phyloP scores from a whole-genome alignment of 2,329 filamentous ascomycete genomes.

The Ophidiomyces ophidiicola region DNA sequence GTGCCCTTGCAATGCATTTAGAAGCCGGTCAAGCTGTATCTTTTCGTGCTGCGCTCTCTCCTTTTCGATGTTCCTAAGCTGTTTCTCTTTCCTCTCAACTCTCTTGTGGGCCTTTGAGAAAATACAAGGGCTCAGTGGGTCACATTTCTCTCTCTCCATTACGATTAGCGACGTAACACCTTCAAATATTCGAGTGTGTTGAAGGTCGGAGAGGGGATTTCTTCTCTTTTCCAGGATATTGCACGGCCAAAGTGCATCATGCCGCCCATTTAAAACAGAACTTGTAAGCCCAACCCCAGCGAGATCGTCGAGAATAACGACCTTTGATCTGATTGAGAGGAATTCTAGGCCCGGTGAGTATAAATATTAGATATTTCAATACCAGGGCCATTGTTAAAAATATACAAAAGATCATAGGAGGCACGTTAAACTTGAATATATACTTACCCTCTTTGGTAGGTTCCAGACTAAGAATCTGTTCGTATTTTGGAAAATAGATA shows the following conservation, averaged over 20 bases:
- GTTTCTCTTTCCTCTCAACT: slow-evolving; percentile 54
- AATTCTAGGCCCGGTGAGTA: slow-evolving; percentile 4
- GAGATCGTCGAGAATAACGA: too few species aligned
- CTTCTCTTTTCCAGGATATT: too few species aligned
- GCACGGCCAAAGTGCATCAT: too few species aligned
- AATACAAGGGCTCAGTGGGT: slow-evolving; percentile 45
- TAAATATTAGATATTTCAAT: slow-evolving; percentile 7
- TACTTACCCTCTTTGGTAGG: slow-evolving; percentile 59
- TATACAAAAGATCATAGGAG: neutral
- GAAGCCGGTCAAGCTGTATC: slow-evolving; percentile 50
- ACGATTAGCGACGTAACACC: slow-evolving; percentile 28
- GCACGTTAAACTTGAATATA: neutral
- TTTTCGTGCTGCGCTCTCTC: slow-evolving; percentile 56
- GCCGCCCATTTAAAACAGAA: too few species aligned
- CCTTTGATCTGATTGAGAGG: neutral
- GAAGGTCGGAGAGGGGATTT: slow-evolving; percentile 26
- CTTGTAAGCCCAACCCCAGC: too few species aligned
- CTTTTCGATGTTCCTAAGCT: slow-evolving; percentile 55
- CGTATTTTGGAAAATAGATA: slow-evolving; percentile 84
- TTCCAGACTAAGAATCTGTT: slow-evolving; percentile 81
- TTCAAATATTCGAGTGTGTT: slow-evolving; percentile 34
- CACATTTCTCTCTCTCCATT: slow-evolving; percentile 27
- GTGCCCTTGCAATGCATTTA: slow-evolving; percentile 75
- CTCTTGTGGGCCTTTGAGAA: slow-evolving; percentile 49
- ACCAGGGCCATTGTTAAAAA: slow-evolving; percentile 6